A percentile compares a stretch with the other conserved stretches of the same genome.
Conservation (phyloP, 2,329 filamentous ascomycete genomes). For the Apiospora rasikravindrae region DNA sequence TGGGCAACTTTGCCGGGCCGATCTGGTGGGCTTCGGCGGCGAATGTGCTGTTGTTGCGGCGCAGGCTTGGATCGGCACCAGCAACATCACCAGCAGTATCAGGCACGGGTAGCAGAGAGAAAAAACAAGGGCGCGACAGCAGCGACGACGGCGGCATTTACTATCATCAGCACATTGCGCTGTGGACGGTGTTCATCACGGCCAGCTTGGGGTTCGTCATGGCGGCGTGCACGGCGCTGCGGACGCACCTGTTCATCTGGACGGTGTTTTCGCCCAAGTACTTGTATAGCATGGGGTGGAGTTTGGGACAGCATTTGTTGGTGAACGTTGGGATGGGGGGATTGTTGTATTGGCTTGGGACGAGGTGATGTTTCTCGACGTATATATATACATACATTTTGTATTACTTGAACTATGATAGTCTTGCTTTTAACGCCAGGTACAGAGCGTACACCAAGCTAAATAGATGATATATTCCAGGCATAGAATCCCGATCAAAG, state of each 20-base stretch:
- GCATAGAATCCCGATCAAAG: too few species aligned
- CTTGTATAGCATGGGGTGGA: conserved; percentile 90
- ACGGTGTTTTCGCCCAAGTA: conserved; percentile 98
- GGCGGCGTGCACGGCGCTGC: conserved; percentile 81
- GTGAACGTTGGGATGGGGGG: conserved; percentile 71
- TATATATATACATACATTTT: background rate
- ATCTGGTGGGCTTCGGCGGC: conserved; percentile 83
- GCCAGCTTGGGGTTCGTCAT: conserved; percentile 75
- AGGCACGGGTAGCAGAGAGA: background rate
- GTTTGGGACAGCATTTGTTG: conserved; percentile 76
- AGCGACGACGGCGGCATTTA: background rate
- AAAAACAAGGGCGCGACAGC: conserved; percentile 16
- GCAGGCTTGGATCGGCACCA: conserved; percentile 19
- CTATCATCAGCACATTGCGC: conserved; percentile 55
- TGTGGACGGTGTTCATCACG: conserved; percentile 74
- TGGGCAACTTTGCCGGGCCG: conserved; percentile 89
- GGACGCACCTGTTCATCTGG: conserved; percentile 96
- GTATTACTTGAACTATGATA: too few species aligned
- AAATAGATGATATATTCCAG: background rate
- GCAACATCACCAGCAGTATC: background rate
- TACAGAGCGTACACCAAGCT: too few species aligned
- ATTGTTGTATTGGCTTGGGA: conserved; percentile 59
- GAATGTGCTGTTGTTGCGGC: conserved; percentile 60
- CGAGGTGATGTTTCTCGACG: background rate
- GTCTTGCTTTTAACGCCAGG: too few species aligned